phyloP scores from a whole-genome alignment of 2,329 filamentous ascomycete genomes.

The Penicillium sp. region DNA sequence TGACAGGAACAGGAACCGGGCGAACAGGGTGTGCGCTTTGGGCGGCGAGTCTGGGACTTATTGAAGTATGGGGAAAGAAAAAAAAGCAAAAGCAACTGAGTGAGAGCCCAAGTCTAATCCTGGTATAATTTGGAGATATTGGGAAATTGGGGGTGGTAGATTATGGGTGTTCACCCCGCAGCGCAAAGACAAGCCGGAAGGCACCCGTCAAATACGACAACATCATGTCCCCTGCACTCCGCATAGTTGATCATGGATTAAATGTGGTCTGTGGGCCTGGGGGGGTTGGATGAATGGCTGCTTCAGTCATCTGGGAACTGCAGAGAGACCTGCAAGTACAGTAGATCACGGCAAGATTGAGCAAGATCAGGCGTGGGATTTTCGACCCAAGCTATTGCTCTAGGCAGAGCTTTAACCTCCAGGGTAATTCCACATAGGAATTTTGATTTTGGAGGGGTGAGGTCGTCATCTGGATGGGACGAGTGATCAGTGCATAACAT shows the following conservation, averaged over 20 bases:
- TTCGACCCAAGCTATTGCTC: not conserved
- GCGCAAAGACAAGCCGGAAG: not conserved
- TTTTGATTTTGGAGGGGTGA: slow-evolving; percentile 2
- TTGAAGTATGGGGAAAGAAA: not conserved
- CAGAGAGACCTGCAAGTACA: slow-evolving; percentile 5
- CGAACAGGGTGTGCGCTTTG: slow-evolving; percentile 1
- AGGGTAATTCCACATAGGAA: not conserved
- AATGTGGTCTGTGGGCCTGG: slow-evolving; percentile 4
- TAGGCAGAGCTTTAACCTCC: not conserved
- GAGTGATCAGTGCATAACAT: slow-evolving; percentile 19
- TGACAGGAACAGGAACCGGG: slow-evolving; percentile 1
- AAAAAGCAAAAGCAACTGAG: not conserved
- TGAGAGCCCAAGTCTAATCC: not conserved
- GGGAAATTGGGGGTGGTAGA: not conserved
- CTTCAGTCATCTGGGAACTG: slow-evolving; percentile 5
- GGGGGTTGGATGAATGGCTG: slow-evolving; percentile 1
- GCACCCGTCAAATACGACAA: slow-evolving; percentile 1
- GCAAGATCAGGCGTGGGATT: slow-evolving; percentile 1
- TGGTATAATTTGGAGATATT: not conserved
- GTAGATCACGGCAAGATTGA: not conserved
- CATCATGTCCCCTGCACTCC: slow-evolving; percentile 7
- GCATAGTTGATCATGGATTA: slow-evolving; percentile 4
- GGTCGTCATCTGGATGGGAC: slow-evolving; percentile 16
- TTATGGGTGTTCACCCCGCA: not conserved
- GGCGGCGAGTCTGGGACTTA: not conserved